Evolutionary conservation across 495 filamentous ascomycete species (phyloP).

Genomic region (Podospora australis): DNA sequence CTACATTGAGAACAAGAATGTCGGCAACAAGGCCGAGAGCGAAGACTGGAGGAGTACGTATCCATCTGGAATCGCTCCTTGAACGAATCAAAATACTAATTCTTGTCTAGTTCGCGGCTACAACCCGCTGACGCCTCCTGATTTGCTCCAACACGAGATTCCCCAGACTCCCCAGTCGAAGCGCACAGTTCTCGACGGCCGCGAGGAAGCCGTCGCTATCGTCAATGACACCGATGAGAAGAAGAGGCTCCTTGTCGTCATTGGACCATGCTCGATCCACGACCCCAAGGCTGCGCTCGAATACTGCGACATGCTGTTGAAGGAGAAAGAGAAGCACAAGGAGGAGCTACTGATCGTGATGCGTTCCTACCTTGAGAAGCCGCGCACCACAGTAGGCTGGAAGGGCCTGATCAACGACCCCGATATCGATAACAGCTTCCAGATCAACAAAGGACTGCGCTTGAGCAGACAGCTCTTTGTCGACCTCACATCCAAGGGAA

Average conservation of each 20-base stretch:
- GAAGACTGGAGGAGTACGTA: slow-evolving; percentile 88
- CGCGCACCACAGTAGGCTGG: slow-evolving; percentile 97
- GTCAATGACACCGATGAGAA: slow-evolving; percentile 73
- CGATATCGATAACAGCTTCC: slow-evolving; percentile 96
- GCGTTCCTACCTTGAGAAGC: slow-evolving; percentile 98
- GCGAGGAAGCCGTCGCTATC: slow-evolving; percentile 73
- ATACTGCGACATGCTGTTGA: slow-evolving; percentile 80
- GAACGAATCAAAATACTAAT: slow-evolving; percentile 3
- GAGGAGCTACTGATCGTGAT: slow-evolving; percentile 91
- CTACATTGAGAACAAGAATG: slow-evolving; percentile 83
- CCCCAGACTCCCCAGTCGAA: slow-evolving; percentile 69
- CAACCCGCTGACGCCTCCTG: slow-evolving; percentile 89
- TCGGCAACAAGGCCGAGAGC: slow-evolving; percentile 70
- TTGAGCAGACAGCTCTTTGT: slow-evolving; percentile 87
- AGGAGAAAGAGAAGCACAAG: slow-evolving; percentile 82
- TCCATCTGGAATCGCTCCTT: background rate
- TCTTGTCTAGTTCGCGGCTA: slow-evolving; percentile 65
- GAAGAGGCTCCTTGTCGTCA: slow-evolving; percentile 78
- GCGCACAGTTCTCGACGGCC: slow-evolving; percentile 70
- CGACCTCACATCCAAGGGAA: slow-evolving; percentile 86
- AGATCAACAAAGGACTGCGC: slow-evolving; percentile 96
- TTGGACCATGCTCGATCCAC: slow-evolving; percentile 97
- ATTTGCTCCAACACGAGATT: slow-evolving; percentile 94
- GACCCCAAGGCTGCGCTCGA: slow-evolving; percentile 87
- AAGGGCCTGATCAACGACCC: slow-evolving; percentile 99